Conservation (phyloP, 805 yeast species). For the Starmerella lactis-condensi region DNA sequence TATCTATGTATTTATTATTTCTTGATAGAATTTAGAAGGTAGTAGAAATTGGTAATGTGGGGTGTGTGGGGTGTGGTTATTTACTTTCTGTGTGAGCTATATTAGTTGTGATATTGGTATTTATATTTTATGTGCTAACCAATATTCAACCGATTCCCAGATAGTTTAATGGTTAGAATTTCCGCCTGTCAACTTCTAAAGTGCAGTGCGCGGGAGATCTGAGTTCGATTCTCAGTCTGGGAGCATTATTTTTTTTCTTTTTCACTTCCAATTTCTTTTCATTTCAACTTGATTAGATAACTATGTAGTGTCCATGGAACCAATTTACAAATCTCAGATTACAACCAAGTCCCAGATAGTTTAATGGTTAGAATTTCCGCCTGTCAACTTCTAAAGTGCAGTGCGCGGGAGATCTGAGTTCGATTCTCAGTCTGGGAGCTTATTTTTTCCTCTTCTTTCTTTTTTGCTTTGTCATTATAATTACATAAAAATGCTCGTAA, state of each 20-base stretch:
- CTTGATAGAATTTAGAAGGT: no score
- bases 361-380: constrained; percentile 16
- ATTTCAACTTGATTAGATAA: no score
- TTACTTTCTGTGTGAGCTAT: background rate
- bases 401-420: constrained; percentile 16
- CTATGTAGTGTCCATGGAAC: no score
- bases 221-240: constrained; percentile 15
- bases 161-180: constrained; percentile 15
- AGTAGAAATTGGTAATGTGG: background rate
- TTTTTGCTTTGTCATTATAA: no score
- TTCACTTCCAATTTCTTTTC: background rate
- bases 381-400: constrained; percentile 10
- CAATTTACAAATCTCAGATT: no score
- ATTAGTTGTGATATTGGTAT: background rate
- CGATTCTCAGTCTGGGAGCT: constrained; percentile 14
- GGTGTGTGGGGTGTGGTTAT: background rate
- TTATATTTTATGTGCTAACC: background rate
- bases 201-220: constrained; percentile 15
- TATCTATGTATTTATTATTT: background rate
- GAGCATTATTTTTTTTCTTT: constrained; percentile 8
- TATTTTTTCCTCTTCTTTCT: no score
- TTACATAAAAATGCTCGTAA: no score
- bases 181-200: constrained; percentile 12
- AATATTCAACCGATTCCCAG: constrained; percentile 5
- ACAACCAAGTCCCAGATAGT: constrained; percentile 10